phyloP scores from a whole-genome alignment of 257 asterid genomes.

The Solanum pinnatisectum region DNA sequence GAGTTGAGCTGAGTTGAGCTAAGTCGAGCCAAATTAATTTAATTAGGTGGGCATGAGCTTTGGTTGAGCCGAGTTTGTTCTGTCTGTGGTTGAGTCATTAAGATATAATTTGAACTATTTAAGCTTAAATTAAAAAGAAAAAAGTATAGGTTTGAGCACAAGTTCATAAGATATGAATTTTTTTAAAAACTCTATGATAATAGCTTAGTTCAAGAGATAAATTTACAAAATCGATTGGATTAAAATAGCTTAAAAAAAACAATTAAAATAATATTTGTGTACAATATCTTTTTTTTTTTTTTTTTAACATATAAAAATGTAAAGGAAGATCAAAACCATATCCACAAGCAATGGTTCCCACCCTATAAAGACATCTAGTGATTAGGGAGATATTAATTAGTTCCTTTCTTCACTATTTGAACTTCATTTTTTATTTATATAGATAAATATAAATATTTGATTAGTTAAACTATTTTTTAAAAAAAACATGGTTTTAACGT shows the following conservation, averaged over 20 bases:
- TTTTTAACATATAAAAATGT: not conserved
- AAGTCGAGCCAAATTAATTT: too few relatives aligned
- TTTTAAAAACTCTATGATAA: not conserved
- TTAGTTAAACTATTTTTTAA: fast-evolving
- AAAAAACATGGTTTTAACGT: too few relatives aligned
- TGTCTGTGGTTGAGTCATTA: not conserved
- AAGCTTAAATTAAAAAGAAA: too few relatives aligned
- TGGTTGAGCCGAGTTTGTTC: too few relatives aligned
- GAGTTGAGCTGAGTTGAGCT: too few relatives aligned
- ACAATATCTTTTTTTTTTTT: not conserved
- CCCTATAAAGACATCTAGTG: too few relatives aligned
- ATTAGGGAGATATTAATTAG: too few relatives aligned
- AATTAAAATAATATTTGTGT: not conserved
- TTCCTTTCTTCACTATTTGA: not conserved
- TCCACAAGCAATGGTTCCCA: not conserved
- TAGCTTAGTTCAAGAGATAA: not conserved
- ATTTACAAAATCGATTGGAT: fast-evolving
- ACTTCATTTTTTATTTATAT: not conserved
- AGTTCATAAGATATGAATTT: not conserved
- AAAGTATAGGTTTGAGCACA: not conserved
- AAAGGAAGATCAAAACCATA: not conserved
- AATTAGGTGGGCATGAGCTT: not conserved
- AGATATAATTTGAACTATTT: not conserved
- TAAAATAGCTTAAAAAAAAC: fast-evolving
- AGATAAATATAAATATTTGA: not conserved